These are phyloP conservation scores for Penicilliopsis zonata DNA, from an alignment of 495 filamentous ascomycete species.

Conservation along the genomic window DNA sequence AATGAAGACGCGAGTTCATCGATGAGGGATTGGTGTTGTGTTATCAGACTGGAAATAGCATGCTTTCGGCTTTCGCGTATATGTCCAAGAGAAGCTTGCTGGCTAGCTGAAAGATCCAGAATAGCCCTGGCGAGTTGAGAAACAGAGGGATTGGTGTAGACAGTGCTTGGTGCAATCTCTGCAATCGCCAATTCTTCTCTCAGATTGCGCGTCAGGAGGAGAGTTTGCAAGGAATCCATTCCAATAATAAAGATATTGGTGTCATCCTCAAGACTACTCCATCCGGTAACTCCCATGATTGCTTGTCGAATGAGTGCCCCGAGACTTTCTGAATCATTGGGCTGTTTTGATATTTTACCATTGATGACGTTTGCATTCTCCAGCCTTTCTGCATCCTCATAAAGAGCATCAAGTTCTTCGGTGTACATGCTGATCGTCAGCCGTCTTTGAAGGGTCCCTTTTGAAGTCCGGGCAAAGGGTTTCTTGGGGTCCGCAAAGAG, in stretches of 20 bases:
- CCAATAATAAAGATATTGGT: slow-evolving; percentile 9
- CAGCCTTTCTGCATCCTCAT: slow-evolving; percentile 16
- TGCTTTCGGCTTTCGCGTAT: no score
- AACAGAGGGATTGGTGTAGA: slow-evolving; percentile 4
- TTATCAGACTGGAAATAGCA: neutral
- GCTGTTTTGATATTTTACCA: no score
- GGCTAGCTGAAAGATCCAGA: neutral
- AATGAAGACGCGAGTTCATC: slow-evolving; percentile 2
- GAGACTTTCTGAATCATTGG: no score
- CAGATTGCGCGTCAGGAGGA: slow-evolving; percentile 3
- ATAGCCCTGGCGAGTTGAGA: slow-evolving; percentile 1
- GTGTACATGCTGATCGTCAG: slow-evolving; percentile 15
- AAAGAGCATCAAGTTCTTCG: slow-evolving; percentile 24
- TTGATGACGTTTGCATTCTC: slow-evolving; percentile 1
- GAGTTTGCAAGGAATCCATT: slow-evolving; percentile 11
- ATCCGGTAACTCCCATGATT: neutral
- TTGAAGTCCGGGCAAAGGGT: slow-evolving; percentile 25
- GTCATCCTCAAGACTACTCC: slow-evolving; percentile 4
- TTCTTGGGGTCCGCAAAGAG: slow-evolving; percentile 8
- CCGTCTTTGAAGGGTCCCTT: slow-evolving; percentile 27
- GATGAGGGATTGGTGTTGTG: slow-evolving; percentile 1
- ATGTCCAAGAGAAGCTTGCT: no score
- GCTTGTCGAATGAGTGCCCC: neutral
- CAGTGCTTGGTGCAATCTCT: neutral
- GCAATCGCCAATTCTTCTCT: neutral